These are phyloP conservation scores for Ricinus communis DNA, from an alignment of 345 rosid genomes.

Conservation along the genomic window DNA sequence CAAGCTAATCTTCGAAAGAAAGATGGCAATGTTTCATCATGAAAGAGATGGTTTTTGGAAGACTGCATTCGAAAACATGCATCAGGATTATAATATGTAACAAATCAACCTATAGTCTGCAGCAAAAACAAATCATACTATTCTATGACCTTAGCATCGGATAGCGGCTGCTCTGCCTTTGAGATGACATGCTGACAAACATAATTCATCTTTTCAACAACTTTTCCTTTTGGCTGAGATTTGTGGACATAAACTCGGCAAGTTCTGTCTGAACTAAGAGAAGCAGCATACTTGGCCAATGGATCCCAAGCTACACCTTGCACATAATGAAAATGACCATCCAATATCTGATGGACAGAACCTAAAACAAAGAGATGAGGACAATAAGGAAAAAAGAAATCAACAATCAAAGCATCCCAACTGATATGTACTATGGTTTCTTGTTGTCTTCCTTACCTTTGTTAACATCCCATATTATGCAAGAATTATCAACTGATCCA, in stretches of 20 bases:
- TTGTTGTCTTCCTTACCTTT: constrained; percentile 58
- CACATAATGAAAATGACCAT: constrained; percentile 90
- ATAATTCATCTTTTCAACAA: constrained; percentile 59
- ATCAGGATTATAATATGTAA: constrained; percentile 6
- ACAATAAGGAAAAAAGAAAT: constrained; percentile 15
- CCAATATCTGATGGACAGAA: constrained; percentile 83
- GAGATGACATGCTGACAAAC: constrained; percentile 77
- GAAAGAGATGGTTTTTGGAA: constrained; percentile 75
- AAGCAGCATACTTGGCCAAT: constrained; percentile 70
- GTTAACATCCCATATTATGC: constrained; percentile 90
- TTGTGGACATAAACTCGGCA: constrained; percentile 79
- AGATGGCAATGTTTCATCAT: constrained; percentile 90
- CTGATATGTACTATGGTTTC: background rate
- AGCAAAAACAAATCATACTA: constrained; percentile 8
- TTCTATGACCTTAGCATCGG: constrained; percentile 65
- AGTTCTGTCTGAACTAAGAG: constrained; percentile 94
- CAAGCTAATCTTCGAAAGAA: constrained; percentile 96
- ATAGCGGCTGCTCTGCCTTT: constrained; percentile 68
- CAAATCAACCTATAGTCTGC: constrained; percentile 8
- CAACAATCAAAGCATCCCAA: constrained; percentile 5
- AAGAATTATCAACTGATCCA: constrained; percentile 97
- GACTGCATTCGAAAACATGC: constrained; percentile 41
- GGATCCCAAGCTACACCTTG: constrained; percentile 99
- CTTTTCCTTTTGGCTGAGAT: constrained; percentile 66
- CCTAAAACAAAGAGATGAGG: constrained; percentile 56